These are phyloP conservation scores for Irpex sp. DNA, from an alignment of 1,284 basidiomycete genomes.

Conservation along the genomic window DNA sequence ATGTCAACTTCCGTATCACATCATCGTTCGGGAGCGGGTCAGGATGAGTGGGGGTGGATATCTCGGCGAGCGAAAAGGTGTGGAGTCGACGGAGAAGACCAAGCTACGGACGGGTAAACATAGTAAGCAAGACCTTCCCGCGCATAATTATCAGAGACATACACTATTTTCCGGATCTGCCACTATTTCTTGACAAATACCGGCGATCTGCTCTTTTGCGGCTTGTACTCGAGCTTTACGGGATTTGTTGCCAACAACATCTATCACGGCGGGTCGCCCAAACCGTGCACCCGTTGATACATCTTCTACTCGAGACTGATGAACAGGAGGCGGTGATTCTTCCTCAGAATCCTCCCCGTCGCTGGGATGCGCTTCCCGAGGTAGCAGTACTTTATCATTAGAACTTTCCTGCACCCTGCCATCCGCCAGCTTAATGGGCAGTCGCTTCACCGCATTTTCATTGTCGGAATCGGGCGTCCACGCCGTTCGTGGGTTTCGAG, in stretches of 20 bases:
- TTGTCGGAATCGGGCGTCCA: constrained; percentile 43
- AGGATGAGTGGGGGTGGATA: constrained; percentile 64
- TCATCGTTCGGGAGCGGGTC: constrained; percentile 76
- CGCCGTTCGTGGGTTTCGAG: constrained; percentile 46
- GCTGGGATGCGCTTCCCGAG: constrained; percentile 32
- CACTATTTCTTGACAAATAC: constrained; percentile 86
- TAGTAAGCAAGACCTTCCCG: constrained; percentile 2
- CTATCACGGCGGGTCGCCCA: constrained; percentile 76
- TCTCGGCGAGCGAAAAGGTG: constrained; percentile 74
- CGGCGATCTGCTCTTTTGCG: constrained; percentile 89
- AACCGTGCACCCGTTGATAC: constrained; percentile 77
- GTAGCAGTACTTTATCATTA: constrained; percentile 27
- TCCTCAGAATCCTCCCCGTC: constrained; percentile 30
- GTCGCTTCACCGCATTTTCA: constrained; percentile 54
- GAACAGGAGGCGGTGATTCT: constrained; percentile 15
- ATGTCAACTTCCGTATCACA: constrained; percentile 83
- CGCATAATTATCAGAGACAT: constrained; percentile 25
- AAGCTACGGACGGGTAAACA: constrained; percentile 44
- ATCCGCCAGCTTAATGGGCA: constrained; percentile 84
- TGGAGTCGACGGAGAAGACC: constrained; percentile 84
- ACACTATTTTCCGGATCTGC: constrained; percentile 84
- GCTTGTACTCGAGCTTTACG: constrained; percentile 67
- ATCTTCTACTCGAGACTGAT: constrained; percentile 45
- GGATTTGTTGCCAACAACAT: constrained; percentile 69
- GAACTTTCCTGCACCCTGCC: constrained; percentile 65